A percentile compares a stretch with the other conserved stretches of the same genome.
These are phyloP conservation scores for Trametes hirsuta DNA, from an alignment of 1,284 basidiomycete species.

Conservation along the genomic window DNA sequence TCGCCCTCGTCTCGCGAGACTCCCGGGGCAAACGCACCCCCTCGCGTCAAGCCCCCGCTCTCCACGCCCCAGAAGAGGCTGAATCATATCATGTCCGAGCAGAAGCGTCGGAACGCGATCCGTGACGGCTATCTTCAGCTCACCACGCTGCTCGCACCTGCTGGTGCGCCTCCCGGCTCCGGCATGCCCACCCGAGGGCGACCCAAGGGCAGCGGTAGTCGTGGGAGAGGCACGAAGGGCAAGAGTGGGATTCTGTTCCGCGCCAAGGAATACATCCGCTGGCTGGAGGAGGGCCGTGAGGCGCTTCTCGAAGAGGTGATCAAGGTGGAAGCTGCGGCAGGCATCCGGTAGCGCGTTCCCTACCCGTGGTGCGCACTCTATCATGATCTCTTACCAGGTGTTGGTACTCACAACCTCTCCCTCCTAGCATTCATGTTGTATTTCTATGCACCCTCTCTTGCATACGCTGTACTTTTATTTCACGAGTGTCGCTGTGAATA, in stretches of 20 bases:
- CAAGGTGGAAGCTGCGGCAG: conserved; percentile 63
- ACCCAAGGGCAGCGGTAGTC: conserved; percentile 73
- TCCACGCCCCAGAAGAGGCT: conserved; percentile 87
- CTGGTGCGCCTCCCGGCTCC: conserved; percentile 60
- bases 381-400: not conserved
- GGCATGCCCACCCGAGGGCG: conserved; percentile 78
- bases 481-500: not conserved
- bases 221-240: conserved; percentile 54
- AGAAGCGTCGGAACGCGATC: conserved; percentile 88
- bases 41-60: conserved; percentile 57
- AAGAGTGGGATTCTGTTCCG: conserved; percentile 83
- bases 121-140: conserved; percentile 87
- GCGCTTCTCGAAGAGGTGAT: conserved; percentile 65
- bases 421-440: not conserved
- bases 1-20: conserved; percentile 22
- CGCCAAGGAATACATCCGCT: conserved; percentile 77
- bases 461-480: not conserved
- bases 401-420: not conserved
- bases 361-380: not conserved
- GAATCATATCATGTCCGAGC: conserved; percentile 94
- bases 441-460: not conserved
- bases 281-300: conserved; percentile 74
- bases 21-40: conserved; percentile 24
- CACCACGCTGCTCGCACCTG: conserved; percentile 75
- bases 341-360: conserved; percentile 33